Conservation (phyloP, 73 alveolate species). For the Tetrahymena malaccensis region DNA sequence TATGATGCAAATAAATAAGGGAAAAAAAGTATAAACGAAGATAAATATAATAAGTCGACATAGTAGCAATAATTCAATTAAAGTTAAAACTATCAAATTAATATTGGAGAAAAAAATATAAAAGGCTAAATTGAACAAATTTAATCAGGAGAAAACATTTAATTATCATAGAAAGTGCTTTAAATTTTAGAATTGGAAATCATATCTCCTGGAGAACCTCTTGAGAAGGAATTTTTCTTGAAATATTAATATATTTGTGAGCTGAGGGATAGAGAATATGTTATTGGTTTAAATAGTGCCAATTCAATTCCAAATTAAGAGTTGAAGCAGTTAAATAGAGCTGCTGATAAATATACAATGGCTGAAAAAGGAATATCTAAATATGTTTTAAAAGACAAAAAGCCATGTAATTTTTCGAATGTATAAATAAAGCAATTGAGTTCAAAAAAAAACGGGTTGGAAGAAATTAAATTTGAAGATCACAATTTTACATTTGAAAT, state of each 20-base stretch:
- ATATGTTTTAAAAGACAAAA: not conserved
- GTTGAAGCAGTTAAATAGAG: no score
- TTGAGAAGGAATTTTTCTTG: not conserved
- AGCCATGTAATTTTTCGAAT: not conserved
- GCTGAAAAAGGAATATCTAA: not conserved
- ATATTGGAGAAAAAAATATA: no score
- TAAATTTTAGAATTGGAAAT: not conserved
- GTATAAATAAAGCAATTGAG: not conserved
- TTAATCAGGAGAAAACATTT: not conserved
- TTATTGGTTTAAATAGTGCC: not conserved
- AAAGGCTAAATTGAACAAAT: not conserved
- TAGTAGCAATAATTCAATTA: not conserved
- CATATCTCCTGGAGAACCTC: not conserved
- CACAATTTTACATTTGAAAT: not conserved
- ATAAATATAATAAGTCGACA: no score
- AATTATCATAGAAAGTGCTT: not conserved
- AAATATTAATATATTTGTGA: not conserved
- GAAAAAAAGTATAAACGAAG: not conserved
- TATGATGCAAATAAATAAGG: not conserved
- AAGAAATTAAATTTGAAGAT: not conserved
- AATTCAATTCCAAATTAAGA: not conserved
- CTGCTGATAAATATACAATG: no score
- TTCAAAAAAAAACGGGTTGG: not conserved
- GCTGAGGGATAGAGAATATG: not conserved
- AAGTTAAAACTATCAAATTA: no score